Evolutionary conservation across 805 yeast species (phyloP).

Genomic region (Millerozyma acaciae): DNA sequence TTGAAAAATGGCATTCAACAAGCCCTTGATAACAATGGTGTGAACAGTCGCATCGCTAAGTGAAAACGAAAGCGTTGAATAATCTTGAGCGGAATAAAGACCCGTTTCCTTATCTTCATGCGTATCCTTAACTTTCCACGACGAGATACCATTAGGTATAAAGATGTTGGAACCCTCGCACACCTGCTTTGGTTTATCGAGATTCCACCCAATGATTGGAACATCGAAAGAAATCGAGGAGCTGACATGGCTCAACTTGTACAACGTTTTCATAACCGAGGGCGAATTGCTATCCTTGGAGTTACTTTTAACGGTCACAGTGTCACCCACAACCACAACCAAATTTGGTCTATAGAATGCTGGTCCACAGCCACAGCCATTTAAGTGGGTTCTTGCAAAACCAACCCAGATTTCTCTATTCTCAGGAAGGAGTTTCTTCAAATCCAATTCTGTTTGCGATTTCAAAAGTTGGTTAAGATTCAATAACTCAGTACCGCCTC

Average conservation of each 20-base stretch:
- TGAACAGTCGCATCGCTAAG: conserved; percentile 36
- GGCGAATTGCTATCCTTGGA: conserved; percentile 1
- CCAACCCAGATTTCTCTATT: conserved; percentile 36
- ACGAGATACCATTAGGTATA: conserved; percentile 34
- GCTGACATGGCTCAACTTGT: conserved; percentile 26
- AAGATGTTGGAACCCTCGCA: conserved; percentile 28
- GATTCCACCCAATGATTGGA: conserved; percentile 27
- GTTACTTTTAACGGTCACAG: conserved; percentile 1
- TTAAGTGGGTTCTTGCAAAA: conserved; percentile 37
- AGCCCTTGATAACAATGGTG: conserved; percentile 29
- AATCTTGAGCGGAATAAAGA: conserved; percentile 16
- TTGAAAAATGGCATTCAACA: conserved; percentile 19
- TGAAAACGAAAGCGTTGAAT: conserved; percentile 32
- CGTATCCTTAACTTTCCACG: conserved; percentile 16
- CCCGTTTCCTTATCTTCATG: conserved; percentile 6
- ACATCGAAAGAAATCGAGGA: conserved; percentile 28
- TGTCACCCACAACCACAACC: conserved; percentile 22
- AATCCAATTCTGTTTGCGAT: conserved; percentile 13
- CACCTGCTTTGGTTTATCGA: conserved; percentile 16
- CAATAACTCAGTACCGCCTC: conserved; percentile 36
- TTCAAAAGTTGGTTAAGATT: conserved; percentile 16
- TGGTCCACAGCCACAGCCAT: conserved; percentile 38
- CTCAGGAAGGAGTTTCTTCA: conserved; percentile 13
- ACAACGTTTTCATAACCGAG: conserved; percentile 12
- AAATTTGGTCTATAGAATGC: conserved; percentile 38